Base-by-base conservation (phyloP, 768 basidiomycete genomes). In the Leccinellum luteum region DNA sequence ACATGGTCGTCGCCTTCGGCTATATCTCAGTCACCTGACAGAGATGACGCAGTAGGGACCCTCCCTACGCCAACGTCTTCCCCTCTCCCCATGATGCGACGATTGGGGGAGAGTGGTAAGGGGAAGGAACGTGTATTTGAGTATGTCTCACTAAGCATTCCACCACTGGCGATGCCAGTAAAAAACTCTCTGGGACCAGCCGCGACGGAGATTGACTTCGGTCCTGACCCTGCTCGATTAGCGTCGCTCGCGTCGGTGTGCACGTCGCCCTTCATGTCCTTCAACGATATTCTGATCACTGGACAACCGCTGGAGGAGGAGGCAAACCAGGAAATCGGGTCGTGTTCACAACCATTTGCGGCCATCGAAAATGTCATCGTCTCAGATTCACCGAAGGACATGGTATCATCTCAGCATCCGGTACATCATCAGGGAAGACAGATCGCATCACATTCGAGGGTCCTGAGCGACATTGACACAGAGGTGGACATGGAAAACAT, bases 51-150 rank as follows among this genome's bases (percentile, higher is more conserved):
- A 1, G 35, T 51, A 9, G 55, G 53, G 6, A 54, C 48, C 9
- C 56, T 70, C 17, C 66, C 59, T 25, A 73, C 66, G n/a, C 70
- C 72, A 6, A 55, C 52, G 8, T 66, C 70, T 6, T 71, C 69
- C 3, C 71, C 68, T 30, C 47, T 55, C 15, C 30, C 45, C 5
- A 32, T 15, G 8, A 23, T 7, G 25, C 55, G 41, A 17, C 43
- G 9, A 5, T 14, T 60, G 3, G 48, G 49, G 15, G 30, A n/a
- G 6, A 48, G 44, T 30, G 32, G 21, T 2, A 57, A 61, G 32
- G 59, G 57, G 4, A 60, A 61, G 50, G 59, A 41, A 3, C 35
- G 19, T 21, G 58, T 43, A 6, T 49, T 51, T 13, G 58, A 62
- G 17, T 14, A 55, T 2, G 25, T 43, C 12, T 59, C 17, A 13